These are phyloP conservation scores for Harringtonia aguacate DNA, from an alignment of 2,329 filamentous ascomycete genomes.

Conservation along the genomic window DNA sequence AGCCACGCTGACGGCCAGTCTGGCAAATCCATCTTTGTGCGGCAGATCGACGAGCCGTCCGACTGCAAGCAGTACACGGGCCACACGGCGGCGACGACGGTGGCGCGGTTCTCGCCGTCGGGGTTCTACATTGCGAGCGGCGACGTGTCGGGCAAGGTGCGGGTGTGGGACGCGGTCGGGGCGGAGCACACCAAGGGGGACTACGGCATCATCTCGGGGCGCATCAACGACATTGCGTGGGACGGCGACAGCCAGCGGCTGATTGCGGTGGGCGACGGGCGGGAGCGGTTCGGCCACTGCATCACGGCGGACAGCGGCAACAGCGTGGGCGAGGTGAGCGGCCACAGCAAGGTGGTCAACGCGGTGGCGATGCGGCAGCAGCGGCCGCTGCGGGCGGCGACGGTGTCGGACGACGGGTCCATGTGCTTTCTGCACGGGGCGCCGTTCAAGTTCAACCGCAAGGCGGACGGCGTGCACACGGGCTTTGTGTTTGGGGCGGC, in stretches of 20 bases:
- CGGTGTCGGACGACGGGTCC: constrained; percentile 80
- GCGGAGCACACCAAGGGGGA: constrained; percentile 82
- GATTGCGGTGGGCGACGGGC: constrained; percentile 91
- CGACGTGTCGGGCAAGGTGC: constrained; percentile 72
- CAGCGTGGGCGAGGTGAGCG: constrained; percentile 85
- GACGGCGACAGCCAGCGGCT: constrained; percentile 94
- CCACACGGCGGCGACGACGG: constrained; percentile 80
- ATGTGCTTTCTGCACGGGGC: constrained; percentile 89
- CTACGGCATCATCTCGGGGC: constrained; percentile 86
- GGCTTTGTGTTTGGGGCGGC: constrained; percentile 82
- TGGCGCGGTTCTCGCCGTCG: constrained; percentile 87
- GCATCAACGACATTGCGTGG: constrained; percentile 95
- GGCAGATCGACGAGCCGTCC: constrained; percentile 83
- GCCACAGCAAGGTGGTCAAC: constrained; percentile 86
- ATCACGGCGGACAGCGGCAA: constrained; percentile 95
- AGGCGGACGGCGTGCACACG: constrained; percentile 66
- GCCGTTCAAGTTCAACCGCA: constrained; percentile 93
- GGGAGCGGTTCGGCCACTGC: constrained; percentile 86
- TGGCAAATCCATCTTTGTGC: constrained; percentile 92
- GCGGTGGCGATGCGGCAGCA: constrained; percentile 81
- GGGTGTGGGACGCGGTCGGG: constrained; percentile 87
- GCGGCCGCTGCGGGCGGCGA: constrained; percentile 82
- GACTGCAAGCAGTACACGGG: constrained; percentile 82
- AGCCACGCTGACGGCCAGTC: constrained; percentile 41
- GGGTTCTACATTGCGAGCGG: constrained; percentile 93